Base-by-base conservation (phyloP, 2,329 filamentous ascomycete species). In the Exophiala dermatitidis region DNA sequence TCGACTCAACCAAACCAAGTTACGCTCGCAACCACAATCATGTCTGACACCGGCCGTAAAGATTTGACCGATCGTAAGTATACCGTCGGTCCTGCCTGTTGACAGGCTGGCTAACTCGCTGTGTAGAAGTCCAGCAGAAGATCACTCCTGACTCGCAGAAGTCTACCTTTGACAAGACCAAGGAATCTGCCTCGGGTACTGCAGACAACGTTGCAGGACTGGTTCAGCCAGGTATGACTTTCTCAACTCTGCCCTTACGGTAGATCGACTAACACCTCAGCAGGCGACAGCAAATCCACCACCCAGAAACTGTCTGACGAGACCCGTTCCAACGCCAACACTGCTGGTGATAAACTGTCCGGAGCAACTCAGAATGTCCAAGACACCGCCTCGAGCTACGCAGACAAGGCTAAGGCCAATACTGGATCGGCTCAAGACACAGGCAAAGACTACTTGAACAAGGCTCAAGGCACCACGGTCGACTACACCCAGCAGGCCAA, bases 11-110 rank as follows among this genome's bases (percentile, higher is more conserved):
- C 52, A 7, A 40, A 32, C 62, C 10, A 9, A 41, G 10, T 9
- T 5, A 41, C 38, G 3, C 26, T 3, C 19, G 12, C 38, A 66
- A 65, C 19, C 62, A 54, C 4, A 65, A 65, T 4, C 63, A 65
- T 56, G 66, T 79, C 81, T 75, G 81, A 83, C 71, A 50, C 69
- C 63, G 75, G 74, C 65, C 80, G 81, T 78, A 83, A 84, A 72
- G 79, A 81, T 70, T 76, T 81, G 69, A 64, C 68, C 62, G 74
- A 73, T 67, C 79, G 57, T 60, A 50, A 9, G 57, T 57, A 4
- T 1, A 29, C n/a, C 33, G n/a, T 29, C 4, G 26, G 4, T n/a
- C 31, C 33, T 12, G 31, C 29, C 28, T 9, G 9, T 29, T 9
- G 7, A 7, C 47, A 43, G 3, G 9, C 45, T 9, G 8, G 43